Evolutionary conservation across 2,329 filamentous ascomycete species (phyloP), one percentile per base, ranked within the genome.

Genomic region (Hirsutella thompsonii): DNA sequence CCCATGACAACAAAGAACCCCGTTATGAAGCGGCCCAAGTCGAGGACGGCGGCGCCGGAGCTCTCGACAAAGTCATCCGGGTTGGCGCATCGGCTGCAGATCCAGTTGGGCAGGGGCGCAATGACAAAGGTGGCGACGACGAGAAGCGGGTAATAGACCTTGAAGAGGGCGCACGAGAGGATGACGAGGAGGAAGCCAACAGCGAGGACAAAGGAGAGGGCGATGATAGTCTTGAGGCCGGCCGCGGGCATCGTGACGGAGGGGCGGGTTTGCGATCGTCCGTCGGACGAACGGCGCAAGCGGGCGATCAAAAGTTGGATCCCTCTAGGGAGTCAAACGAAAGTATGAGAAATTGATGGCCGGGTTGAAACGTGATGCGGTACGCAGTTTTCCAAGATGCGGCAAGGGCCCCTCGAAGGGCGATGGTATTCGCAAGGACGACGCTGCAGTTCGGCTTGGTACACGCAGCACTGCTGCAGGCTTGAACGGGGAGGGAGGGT

Each of bases 141-240:
- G 49, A 96, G 78, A 48, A 98, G 79, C 42, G 92, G 88, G 55
- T 92, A 86, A 76, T 94, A 98, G 65, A 87, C 86, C 60, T 90
- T 76, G 76, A 83, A 98, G 52, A 98, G 79, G 39, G 92, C 92
- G 60, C 89, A 94, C 48, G 89, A 95, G 55, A 98, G 84, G 64
- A 98, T 98, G 53, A 96, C 92, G 52, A 98, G 87, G 55, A 98
- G 85, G 69, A 98, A 98, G 55, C 92, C 92, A 55, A 98, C 92
- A 53, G 92, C 92, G 50, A 98, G 87, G 60, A 98, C 92, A 68
- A 98, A 98, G 60, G 92, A 96, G 53, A 98, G 84, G 49, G 86
- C 87, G 64, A 98, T 98, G 67, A 98, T 98, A 52, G 92, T 98
- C 70, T 95, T 96, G 58, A 98, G 81, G 61, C 92, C 92, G 54